Evolutionary conservation across 805 yeast genomes (phyloP).

Genomic region (Candida nonsorbophila): DNA sequence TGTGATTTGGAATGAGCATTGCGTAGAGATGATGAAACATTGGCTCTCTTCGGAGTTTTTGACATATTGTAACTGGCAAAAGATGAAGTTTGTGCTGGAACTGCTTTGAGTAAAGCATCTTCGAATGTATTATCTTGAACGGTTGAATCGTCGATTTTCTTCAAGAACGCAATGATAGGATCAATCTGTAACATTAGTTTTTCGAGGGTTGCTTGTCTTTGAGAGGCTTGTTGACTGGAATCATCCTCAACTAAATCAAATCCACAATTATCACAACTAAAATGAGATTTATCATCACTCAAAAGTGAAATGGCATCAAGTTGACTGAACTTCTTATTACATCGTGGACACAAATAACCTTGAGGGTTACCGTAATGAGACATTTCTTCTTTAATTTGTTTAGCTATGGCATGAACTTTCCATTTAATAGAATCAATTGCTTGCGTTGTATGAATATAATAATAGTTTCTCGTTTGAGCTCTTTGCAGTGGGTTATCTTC

Average conservation of each 20-base stretch:
- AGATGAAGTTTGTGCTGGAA: slow-evolving; percentile 76
- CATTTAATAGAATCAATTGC: slow-evolving; percentile 95
- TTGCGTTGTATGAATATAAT: slow-evolving; percentile 83
- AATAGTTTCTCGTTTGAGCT: slow-evolving; percentile 71
- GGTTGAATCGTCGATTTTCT: slow-evolving; percentile 40
- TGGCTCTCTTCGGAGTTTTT: slow-evolving; percentile 20
- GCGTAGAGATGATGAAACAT: slow-evolving; percentile 25
- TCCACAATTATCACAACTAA: slow-evolving; percentile 81
- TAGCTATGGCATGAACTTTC: slow-evolving; percentile 88
- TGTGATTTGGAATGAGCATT: slow-evolving; percentile 61
- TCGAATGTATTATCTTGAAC: slow-evolving; percentile 39
- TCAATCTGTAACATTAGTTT: slow-evolving; percentile 84
- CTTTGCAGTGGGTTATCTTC: slow-evolving; percentile 51
- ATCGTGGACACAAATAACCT: slow-evolving; percentile 86
- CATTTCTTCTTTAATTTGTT: slow-evolving; percentile 72
- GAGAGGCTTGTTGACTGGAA: slow-evolving; percentile 71
- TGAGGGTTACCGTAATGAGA: slow-evolving; percentile 85
- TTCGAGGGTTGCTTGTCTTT: slow-evolving; percentile 77
- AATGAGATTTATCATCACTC: slow-evolving; percentile 75
- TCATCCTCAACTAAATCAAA: slow-evolving; percentile 81
- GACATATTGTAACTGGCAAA: slow-evolving; percentile 66
- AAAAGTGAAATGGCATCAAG: slow-evolving; percentile 81
- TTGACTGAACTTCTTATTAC: slow-evolving; percentile 76
- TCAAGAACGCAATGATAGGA: slow-evolving; percentile 78
- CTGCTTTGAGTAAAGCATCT: slow-evolving; percentile 63